Conservation (phyloP, 139 green algal genomes). For the Tetradesmus lagerheimii region DNA sequence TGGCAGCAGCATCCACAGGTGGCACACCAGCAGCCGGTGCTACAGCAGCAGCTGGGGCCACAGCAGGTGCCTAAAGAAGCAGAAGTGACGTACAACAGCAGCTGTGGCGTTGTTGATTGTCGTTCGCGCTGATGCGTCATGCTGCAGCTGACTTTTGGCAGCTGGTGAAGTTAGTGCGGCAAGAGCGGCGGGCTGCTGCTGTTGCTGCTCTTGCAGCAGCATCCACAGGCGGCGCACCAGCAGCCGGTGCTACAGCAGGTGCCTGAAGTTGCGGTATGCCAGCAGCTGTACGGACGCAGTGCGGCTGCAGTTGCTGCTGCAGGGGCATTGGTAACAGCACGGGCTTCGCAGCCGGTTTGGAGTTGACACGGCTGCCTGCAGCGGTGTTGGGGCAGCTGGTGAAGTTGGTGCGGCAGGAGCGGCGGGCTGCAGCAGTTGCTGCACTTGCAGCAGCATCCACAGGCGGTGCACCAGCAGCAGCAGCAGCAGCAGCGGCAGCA, state of each 20-base stretch:
- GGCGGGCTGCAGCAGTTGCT: background rate
- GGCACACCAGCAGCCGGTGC: background rate
- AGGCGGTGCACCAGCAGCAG: no score
- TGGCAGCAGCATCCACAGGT: background rate
- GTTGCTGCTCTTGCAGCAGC: no score
- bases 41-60: background rate
- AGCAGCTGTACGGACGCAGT: background rate
- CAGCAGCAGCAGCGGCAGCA: background rate
- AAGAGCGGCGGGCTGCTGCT: background rate
- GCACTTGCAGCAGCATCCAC: no score
- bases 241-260: no score
- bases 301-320: background rate
- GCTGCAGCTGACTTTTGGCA: constrained; percentile 29
- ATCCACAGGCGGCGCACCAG: no score
- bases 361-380: constrained; percentile 41
- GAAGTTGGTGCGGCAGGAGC: background rate
- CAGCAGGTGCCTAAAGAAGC: background rate
- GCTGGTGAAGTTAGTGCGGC: background rate
- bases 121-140: no score
- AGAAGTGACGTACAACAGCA: background rate
- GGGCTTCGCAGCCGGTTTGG: background rate
- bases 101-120: background rate
- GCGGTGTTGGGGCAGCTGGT: constrained; percentile 3
- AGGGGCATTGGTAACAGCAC: background rate
- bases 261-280: no score